Conservation (phyloP, 176 grass and related monocot species). For the Ensete ventricosum region DNA sequence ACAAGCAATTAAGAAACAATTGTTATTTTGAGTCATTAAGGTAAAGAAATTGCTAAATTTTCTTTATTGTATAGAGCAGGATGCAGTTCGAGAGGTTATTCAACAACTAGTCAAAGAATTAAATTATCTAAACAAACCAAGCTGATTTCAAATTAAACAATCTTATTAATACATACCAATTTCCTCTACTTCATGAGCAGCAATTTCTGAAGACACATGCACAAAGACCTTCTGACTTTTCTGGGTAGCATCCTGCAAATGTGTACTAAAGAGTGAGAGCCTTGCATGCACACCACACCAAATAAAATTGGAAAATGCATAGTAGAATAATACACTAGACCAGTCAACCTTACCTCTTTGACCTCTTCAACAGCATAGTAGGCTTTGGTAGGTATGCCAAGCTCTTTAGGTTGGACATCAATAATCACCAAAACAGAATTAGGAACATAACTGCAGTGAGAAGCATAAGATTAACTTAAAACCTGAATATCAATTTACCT, state of each 20-base stretch:
- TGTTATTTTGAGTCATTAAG: not conserved
- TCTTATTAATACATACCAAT: slow-evolving; percentile 38
- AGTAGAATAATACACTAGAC: slow-evolving; percentile 5
- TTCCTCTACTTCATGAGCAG: slow-evolving; percentile 96
- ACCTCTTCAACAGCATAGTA: slow-evolving; percentile 92
- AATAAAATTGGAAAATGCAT: not conserved
- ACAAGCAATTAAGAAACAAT: slow-evolving; percentile 1
- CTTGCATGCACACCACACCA: slow-evolving; percentile 15
- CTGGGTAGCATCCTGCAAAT: slow-evolving; percentile 81
- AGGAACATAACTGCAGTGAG: slow-evolving; percentile 58
- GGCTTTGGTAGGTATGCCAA: slow-evolving; percentile 94
- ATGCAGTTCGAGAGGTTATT: too few species aligned
- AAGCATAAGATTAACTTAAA: not conserved
- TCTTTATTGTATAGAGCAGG: too few species aligned
- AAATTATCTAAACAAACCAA: not conserved
- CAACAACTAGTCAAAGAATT: not conserved
- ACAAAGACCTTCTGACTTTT: slow-evolving; percentile 99
- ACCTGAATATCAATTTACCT: not conserved
- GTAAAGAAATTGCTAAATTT: not conserved
- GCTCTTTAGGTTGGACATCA: slow-evolving; percentile 89
- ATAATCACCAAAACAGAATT: slow-evolving; percentile 97
- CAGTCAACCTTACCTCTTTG: slow-evolving; percentile 48
- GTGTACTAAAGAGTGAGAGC: not conserved
- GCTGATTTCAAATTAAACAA: not conserved
- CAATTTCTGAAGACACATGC: slow-evolving; percentile 95